Percentiles rank a stretch among this genome's conserved stretches.
Conservation (phyloP, 2,329 filamentous ascomycete species). For the Exophiala lecanii-corni region DNA sequence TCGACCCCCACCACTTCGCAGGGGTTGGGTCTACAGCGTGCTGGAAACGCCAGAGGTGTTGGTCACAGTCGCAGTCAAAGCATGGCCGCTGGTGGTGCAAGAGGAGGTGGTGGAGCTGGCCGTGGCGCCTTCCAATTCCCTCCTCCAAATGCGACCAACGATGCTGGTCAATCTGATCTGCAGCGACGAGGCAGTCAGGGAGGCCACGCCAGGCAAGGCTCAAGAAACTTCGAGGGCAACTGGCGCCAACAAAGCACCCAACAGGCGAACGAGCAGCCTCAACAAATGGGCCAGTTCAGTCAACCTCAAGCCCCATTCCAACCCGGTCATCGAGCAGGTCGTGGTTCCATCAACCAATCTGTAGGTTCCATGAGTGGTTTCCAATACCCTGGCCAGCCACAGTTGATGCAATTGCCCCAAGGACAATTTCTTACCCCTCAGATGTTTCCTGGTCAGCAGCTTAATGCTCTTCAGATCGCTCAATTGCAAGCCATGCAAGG, state of each 20-base stretch:
- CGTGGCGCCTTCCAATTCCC: conserved; percentile 68
- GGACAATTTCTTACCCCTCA: conserved; percentile 80
- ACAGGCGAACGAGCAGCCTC: conserved; percentile 46
- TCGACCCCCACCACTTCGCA: conserved; percentile 49
- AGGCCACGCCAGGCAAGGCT: conserved; percentile 75
- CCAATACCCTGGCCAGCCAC: conserved; percentile 82
- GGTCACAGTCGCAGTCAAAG: conserved; percentile 51
- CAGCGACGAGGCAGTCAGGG: conserved; percentile 66
- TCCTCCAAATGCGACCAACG: conserved; percentile 47
- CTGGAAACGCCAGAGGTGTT: conserved; percentile 78
- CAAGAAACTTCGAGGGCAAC: conserved; percentile 95
- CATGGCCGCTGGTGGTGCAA: conserved; percentile 57
- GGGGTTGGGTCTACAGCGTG: conserved; percentile 66
- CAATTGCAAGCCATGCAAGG: conserved; percentile 91
- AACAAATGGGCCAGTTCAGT: conserved; percentile 59
- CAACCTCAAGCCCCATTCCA: conserved; percentile 80
- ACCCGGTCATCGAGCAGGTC: conserved; percentile 74
- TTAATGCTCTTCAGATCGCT: conserved; percentile 81
- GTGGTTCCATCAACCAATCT: conserved; percentile 81
- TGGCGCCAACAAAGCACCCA: conserved; percentile 75
- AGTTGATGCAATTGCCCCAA: conserved; percentile 77
- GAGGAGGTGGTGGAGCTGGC: conserved; percentile 57
- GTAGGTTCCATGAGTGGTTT: conserved; percentile 79
- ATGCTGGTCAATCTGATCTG: conserved; percentile 57
- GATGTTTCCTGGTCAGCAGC: conserved; percentile 77